Evolutionary conservation across 2,329 filamentous ascomycete species (phyloP).

Genomic region (Diplodia sapinea): DNA sequence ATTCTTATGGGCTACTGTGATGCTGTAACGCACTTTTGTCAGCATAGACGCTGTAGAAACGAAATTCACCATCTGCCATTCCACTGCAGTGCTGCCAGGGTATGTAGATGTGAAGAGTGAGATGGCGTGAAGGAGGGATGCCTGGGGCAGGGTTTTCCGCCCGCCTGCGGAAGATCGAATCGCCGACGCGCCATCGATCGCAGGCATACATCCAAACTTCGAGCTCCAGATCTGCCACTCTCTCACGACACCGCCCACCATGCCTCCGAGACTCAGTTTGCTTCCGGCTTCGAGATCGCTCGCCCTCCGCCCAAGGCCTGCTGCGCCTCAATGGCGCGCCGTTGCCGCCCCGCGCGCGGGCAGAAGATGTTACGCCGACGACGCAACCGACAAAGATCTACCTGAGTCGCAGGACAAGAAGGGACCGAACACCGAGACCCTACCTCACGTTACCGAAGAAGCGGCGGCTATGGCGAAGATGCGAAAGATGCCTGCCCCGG

Average conservation of each 20-base stretch:
- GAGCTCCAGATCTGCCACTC: background rate
- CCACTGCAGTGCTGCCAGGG: background rate
- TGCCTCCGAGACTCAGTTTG: slow-evolving; percentile 49
- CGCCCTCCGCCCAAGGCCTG: slow-evolving; percentile 41
- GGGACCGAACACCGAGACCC: slow-evolving; percentile 43
- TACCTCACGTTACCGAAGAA: slow-evolving; percentile 69
- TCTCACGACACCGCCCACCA: slow-evolving; percentile 34
- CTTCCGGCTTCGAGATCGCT: slow-evolving; percentile 42
- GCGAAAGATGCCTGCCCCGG: slow-evolving; percentile 63
- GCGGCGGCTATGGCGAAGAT: slow-evolving; percentile 65
- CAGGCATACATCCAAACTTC: slow-evolving; percentile 2
- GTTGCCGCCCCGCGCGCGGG: slow-evolving; percentile 4
- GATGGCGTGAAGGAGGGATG: slow-evolving; percentile 13
- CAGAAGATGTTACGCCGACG: slow-evolving; percentile 35
- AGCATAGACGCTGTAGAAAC: slow-evolving; percentile 31
- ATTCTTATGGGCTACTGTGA: slow-evolving; percentile 29
- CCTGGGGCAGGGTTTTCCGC: slow-evolving; percentile 25
- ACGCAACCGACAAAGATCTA: slow-evolving; percentile 41
- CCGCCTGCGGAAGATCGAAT: slow-evolving; percentile 13
- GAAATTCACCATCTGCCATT: slow-evolving; percentile 5
- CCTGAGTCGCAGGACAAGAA: slow-evolving; percentile 41
- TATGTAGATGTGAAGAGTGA: background rate
- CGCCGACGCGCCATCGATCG: slow-evolving; percentile 19
- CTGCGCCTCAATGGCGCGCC: slow-evolving; percentile 40
- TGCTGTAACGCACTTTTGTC: slow-evolving; percentile 27